These are phyloP conservation scores for Oryza australiensis DNA, from an alignment of 176 grass and related monocot species.

Conservation along the genomic window DNA sequence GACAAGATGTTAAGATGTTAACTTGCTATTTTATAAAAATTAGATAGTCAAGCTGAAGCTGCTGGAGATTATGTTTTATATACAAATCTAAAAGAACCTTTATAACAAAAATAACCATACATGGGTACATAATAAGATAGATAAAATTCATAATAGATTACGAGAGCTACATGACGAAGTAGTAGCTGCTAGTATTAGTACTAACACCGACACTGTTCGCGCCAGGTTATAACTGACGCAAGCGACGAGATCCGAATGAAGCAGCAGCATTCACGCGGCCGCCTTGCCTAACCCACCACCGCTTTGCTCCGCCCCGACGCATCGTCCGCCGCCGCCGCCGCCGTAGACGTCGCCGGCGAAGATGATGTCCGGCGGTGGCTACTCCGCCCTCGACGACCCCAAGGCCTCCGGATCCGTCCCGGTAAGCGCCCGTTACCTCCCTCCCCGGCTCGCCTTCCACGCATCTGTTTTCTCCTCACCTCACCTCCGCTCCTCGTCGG, in stretches of 20 bases:
- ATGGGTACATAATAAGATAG: no score
- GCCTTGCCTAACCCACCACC: background rate
- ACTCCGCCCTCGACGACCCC: constrained; percentile 81
- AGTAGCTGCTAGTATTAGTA: no score
- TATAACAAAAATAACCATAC: no score
- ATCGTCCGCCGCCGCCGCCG: background rate
- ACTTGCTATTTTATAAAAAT: no score
- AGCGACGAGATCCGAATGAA: background rate
- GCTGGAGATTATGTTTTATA: no score
- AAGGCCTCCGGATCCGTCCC: constrained; percentile 91
- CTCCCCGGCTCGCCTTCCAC: background rate
- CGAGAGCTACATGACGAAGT: no score
- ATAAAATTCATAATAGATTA: no score
- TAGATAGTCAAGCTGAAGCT: no score
- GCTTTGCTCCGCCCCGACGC: constrained; percentile 25
- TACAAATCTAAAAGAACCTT: no score
- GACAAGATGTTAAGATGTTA: no score
- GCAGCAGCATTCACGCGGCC: background rate
- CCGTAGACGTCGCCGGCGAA: constrained; percentile 37
- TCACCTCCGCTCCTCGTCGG: constrained; percentile 4
- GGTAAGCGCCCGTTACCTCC: constrained; percentile 38
- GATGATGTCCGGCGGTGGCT: constrained; percentile 95
- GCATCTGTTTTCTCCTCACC: background rate
- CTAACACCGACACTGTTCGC: background rate
- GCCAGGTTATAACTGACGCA: constrained; percentile 6